Evolutionary conservation across 768 basidiomycete genomes (phyloP).

Genomic region (Solioccasus polychromus): DNA sequence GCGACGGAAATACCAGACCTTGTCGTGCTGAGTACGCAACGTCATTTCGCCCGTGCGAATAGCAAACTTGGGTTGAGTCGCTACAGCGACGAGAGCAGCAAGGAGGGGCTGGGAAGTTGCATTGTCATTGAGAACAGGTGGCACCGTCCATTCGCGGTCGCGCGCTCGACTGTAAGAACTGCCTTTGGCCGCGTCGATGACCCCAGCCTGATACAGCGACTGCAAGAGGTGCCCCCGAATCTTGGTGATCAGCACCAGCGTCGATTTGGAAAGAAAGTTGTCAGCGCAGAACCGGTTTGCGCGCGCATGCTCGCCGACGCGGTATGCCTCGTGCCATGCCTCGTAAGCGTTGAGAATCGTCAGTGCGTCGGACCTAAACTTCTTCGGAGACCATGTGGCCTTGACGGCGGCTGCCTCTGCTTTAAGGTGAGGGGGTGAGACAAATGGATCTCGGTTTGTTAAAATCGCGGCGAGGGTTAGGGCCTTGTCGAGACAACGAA

Average conservation of each 20-base stretch:
- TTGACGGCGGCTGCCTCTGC: conserved; percentile 68
- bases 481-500: conserved; percentile 86
- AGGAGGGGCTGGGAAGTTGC: conserved; percentile 73
- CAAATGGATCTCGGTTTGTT: conserved; percentile 87
- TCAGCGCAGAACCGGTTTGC: conserved; percentile 78
- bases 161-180: conserved; percentile 36
- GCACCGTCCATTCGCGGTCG: conserved; percentile 44
- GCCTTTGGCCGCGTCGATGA: conserved; percentile 79
- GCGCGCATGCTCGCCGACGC: conserved; percentile 54
- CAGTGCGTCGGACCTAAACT: conserved; percentile 83
- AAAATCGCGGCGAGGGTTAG: conserved; percentile 90
- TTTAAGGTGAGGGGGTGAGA: conserved; percentile 77
- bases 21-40: conserved; percentile 77
- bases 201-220: conserved; percentile 73
- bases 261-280: conserved; percentile 89
- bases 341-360: conserved; percentile 80
- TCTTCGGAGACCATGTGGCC: conserved; percentile 70
- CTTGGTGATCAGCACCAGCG: conserved; percentile 75
- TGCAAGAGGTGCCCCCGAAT: conserved; percentile 76
- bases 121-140: conserved; percentile 67
- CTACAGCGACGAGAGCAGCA: conserved; percentile 80
- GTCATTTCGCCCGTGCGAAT: conserved; percentile 66
- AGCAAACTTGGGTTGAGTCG: conserved; percentile 88
- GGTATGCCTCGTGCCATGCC: conserved; percentile 73
- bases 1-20: conserved; percentile 46